phyloP scores from a whole-genome alignment of 306 rosid species.

The Citrullus amarus region DNA sequence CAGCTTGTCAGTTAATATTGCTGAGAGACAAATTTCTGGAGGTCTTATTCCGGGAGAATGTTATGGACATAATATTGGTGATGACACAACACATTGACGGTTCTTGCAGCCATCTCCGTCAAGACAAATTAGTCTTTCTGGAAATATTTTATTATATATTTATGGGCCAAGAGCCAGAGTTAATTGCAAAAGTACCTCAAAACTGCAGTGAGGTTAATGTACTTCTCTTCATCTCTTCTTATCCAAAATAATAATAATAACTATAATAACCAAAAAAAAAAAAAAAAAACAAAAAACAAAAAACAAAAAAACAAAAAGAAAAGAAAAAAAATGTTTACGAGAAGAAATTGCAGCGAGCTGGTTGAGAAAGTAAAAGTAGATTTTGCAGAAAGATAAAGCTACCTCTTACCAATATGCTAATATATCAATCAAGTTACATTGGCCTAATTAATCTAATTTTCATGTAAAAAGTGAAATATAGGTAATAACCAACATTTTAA shows the following conservation, averaged over 20 bases:
- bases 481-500: not conserved
- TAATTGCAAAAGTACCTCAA: slow-evolving; percentile 38
- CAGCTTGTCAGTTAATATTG: slow-evolving; percentile 48
- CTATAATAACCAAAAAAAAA: no score
- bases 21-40: slow-evolving; percentile 72
- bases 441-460: not conserved
- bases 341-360: slow-evolving; percentile 7
- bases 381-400: not conserved
- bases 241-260: not conserved
- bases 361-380: slow-evolving; percentile 1
- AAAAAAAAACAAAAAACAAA: not conserved
- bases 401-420: not conserved
- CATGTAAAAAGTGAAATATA: not conserved
- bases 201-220: slow-evolving; percentile 40
- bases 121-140: slow-evolving; percentile 80
- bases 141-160: slow-evolving; percentile 72
- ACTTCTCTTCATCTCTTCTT: slow-evolving; percentile 10
- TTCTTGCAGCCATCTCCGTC: slow-evolving; percentile 50
- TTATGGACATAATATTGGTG: slow-evolving; percentile 73
- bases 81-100: slow-evolving; percentile 58
- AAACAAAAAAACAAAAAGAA: no score
- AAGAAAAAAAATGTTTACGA: not conserved
- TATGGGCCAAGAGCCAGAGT: slow-evolving; percentile 79
- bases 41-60: slow-evolving; percentile 71
- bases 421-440: not conserved